Base-by-base conservation (phyloP, 768 basidiomycete species). In the Boletus rufocinnamomeus region DNA sequence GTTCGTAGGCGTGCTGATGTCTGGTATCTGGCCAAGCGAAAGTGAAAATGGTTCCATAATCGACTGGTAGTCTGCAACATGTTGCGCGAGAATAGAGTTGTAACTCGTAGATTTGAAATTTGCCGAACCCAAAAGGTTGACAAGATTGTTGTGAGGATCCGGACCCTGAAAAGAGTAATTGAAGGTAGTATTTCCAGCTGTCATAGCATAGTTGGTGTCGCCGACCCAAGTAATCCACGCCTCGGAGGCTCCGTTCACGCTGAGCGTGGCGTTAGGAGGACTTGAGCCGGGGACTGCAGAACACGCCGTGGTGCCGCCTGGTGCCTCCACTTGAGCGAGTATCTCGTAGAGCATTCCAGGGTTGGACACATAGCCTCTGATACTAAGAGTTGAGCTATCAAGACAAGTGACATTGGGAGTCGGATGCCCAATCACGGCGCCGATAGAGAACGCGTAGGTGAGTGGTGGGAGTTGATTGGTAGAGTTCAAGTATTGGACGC, bases 281-380 rank as follows among this genome's bases (percentile, higher is more conserved):
- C 48, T 61, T 37, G 69, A 65, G 11, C 66, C 66, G 27, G 64
- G 41, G 13, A 68, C 48, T 0, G 68, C 47, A n/a, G 69, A 59
- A 57, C 83, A 84, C 1, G 65, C 35, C 14, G 74, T 64, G 10
- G 52, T 40, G 8, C 77, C 69, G 10, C 67, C 69, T 27, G 76
- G 70, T 23, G 75, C 68, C 34, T 71, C 68, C 0, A 81, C 80
- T 48, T 78, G 80, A 17, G 76, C 83, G 40, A 90, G 72, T 19
- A 91, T 68, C 63, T 90, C 88, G 66, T 87, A 91, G 4, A 80
- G 65, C 89, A 90, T 89, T n/a, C 89, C 85, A 1, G 83, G 81
- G 27, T 66, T 63, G 21, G 61, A 58, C 9, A 81, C 81, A 27
- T 75, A 71, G 2, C 87, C 84, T 27, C 80, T 76, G 43, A 89